A percentile compares a stretch with the other conserved stretches of the same genome.
Evolutionary conservation across 2,329 filamentous ascomycete species (phyloP).

Genomic region (Aspergillus sp.): DNA sequence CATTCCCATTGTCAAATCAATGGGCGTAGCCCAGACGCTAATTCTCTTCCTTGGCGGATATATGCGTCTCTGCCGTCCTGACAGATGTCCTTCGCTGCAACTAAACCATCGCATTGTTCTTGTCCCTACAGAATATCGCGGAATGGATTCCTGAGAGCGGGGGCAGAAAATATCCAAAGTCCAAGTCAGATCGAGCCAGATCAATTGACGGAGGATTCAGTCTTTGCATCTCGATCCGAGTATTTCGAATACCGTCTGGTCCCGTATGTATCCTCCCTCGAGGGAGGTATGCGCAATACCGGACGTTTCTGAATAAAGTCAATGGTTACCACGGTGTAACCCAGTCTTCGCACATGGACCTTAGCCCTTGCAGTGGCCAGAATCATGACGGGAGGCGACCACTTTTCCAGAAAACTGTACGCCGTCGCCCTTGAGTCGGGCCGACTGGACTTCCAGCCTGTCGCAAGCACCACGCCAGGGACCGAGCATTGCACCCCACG

Average conservation of each 20-base stretch:
- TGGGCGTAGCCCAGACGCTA: not conserved
- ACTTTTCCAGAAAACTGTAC: constrained; percentile 1
- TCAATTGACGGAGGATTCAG: too few relatives aligned
- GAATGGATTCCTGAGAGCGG: too few relatives aligned
- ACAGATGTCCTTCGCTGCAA: not conserved
- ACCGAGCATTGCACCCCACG: not conserved
- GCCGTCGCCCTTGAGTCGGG: not conserved
- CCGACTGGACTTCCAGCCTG: too few relatives aligned
- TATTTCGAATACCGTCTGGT: too few relatives aligned
- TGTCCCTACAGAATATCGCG: too few relatives aligned
- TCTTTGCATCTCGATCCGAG: too few relatives aligned
- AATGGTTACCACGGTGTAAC: constrained; percentile 1
- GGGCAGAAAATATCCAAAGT: too few relatives aligned
- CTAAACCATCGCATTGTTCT: not conserved
- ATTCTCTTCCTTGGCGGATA: not conserved
- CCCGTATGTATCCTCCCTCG: too few relatives aligned
- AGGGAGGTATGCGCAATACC: too few relatives aligned
- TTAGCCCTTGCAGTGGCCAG: constrained; percentile 1
- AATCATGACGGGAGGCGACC: not conserved
- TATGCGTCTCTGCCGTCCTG: not conserved
- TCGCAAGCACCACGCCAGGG: too few relatives aligned
- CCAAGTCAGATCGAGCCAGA: too few relatives aligned
- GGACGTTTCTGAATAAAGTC: too few relatives aligned
- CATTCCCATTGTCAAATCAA: constrained; percentile 5
- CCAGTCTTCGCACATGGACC: constrained; percentile 1